Evolutionary conservation across 2,329 filamentous ascomycete species (phyloP).

Genomic region (Calonectria pteridis): DNA sequence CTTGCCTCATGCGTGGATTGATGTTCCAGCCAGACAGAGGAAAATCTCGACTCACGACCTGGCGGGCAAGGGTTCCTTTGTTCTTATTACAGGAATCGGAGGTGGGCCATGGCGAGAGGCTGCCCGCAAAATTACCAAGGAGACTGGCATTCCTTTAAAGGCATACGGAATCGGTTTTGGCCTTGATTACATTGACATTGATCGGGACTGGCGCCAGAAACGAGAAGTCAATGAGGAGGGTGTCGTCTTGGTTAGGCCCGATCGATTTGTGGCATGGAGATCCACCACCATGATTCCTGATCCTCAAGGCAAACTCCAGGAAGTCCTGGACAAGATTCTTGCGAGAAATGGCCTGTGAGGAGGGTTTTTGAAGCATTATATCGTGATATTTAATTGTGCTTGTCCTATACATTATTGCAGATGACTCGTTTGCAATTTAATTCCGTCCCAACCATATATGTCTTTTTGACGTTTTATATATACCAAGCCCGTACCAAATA

Average conservation of each 20-base stretch:
- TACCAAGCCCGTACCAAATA: neutral
- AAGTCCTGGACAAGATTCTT: neutral
- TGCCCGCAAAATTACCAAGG: neutral
- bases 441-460: neutral
- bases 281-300: neutral
- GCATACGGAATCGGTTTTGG: constrained; percentile 15
- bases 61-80: constrained; percentile 15
- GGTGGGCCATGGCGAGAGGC: constrained; percentile 6
- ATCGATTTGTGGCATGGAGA: constrained; percentile 19
- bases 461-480: neutral
- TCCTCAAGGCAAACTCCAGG: neutral
- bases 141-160: neutral
- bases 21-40: constrained; percentile 55
- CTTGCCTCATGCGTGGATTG: constrained; percentile 74
- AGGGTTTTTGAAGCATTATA: neutral
- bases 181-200: constrained; percentile 13
- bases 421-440: neutral
- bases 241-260: constrained; percentile 17
- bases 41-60: constrained; percentile 15
- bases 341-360: neutral
- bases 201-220: constrained; percentile 8
- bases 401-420: neutral
- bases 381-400: neutral
- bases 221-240: constrained; percentile 13
- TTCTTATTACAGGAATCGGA: constrained; percentile 19